Evolutionary conservation across 2,329 filamentous ascomycete species (phyloP).

Genomic region (Dryadomyces sulphureus): DNA sequence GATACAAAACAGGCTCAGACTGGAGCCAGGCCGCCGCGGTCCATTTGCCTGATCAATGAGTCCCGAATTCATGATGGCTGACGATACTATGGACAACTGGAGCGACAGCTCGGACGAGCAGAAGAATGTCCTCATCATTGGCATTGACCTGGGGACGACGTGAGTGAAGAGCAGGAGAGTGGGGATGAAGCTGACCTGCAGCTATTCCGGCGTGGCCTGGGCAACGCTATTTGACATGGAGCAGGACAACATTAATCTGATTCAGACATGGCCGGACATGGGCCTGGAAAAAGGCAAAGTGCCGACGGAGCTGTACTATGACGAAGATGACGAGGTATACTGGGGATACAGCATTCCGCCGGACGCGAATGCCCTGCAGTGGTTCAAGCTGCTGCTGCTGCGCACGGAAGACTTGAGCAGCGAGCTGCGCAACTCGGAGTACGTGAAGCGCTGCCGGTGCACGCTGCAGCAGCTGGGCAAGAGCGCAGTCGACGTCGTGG

Average conservation of each 20-base stretch:
- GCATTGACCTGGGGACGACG: conserved; percentile 11
- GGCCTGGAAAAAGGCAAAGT: conserved; percentile 8
- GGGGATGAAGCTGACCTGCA: neutral
- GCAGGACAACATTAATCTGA: conserved; percentile 7
- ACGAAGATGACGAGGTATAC: conserved; percentile 6
- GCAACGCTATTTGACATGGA: conserved; percentile 6
- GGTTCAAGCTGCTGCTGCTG: conserved; percentile 10
- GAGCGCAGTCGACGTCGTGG: conserved; percentile 16
- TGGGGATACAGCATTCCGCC: conserved; percentile 9
- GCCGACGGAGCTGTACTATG: conserved; percentile 7
- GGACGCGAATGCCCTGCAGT: conserved; percentile 7
- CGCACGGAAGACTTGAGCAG: conserved; percentile 5
- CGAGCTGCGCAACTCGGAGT: conserved; percentile 5
- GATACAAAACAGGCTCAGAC: too few species aligned
- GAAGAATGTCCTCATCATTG: conserved; percentile 7
- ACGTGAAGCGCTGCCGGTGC: conserved; percentile 2
- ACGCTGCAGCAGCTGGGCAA: conserved; percentile 5
- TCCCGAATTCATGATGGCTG: too few species aligned
- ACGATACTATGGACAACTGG: too few species aligned
- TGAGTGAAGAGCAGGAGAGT: neutral
- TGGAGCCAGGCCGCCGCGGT: too few species aligned
- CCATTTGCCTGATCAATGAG: too few species aligned
- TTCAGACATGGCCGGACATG: conserved; percentile 12
- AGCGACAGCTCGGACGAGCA: conserved; percentile 2
- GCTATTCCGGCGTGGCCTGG: conserved; percentile 9